Base-by-base conservation (phyloP, 345 rosid species). In the Ceriops zippeliana region DNA sequence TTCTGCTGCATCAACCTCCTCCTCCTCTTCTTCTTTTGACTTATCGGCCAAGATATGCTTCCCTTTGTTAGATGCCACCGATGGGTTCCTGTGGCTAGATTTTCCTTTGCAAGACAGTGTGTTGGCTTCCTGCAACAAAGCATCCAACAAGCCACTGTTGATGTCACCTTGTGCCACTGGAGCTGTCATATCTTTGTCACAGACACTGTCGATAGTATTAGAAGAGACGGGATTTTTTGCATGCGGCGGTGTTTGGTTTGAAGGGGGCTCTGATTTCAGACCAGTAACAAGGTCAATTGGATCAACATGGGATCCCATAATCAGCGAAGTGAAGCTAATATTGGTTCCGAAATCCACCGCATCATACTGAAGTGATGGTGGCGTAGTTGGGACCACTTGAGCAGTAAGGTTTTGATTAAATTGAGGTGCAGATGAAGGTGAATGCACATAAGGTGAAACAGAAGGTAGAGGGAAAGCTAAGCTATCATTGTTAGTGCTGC, bases 121-220 rank as follows among this genome's bases (percentile, higher is more conserved):
- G 26, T 76, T 76, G 54, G 90, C 74, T 77, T 88, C 93, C 80
- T 77, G 71, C 70, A 90, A 63, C 65, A 88, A 78, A n/a, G 75
- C 83, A 58, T 85, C 91, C 67, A 84, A 63, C 56, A 86, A 63
- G 28, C 87, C 93, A 66, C 90, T 84, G n/a, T 79, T 84, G 1
- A 47, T 53, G 20, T 52, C 53, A 28, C 54, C 63, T 5, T 42
- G 70, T 32, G 24, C 28, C 62, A n/a, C 54, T 47, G 67, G 52
- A 61, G 64, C 69, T 65, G 24, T 68, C 46, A 34, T 59, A 10
- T 7, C 37, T 26, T 53, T 54, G 2, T 56, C 60, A 42, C 61
- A 66, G 70, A 49, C 70, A 28, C 71, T 76, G 22, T 52, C 68
- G 34, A 66, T 28, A 8, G 63, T 37, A 26, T 16, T 32, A 69